Base-by-base conservation (phyloP, 2,329 filamentous ascomycete genomes). In the Hirsutella minnesotensis region DNA sequence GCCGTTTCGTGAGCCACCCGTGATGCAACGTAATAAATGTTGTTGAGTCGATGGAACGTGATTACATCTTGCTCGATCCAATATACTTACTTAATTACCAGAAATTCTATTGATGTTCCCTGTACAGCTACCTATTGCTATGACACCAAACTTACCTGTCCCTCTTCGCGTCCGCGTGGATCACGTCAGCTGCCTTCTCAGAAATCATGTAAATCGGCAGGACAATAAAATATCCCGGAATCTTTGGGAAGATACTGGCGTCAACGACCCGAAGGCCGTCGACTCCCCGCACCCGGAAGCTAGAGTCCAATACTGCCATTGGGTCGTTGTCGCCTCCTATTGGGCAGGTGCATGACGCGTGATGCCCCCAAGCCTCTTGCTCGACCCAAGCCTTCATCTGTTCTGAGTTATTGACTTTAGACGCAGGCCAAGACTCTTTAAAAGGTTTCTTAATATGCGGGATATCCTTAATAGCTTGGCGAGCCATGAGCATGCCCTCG, bases 221-320 rank as follows among this genome's bases (percentile, higher is more conserved):
- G 1, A 63, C 61, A 41, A 69, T 67, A 50, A 70, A 77, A 7
- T 65, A 67, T 5, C 74, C 75, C 1, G 60, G 59, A 24, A 60
- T 72, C 43, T 61, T 63, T 2, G 74, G 72, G 47, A 71, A 79
- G 3, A 70, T 65, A 15, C 64, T 69, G 3, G 73, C 75, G 59
- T 80, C 76, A 3, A 79, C 76, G n/a, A 79, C 76, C n/a, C 76
- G 60, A 39, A 80, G 56, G 0, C 68, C 67, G 3, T 61, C 55
- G 2, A 75, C 67, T 4, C 73, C 74, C 16, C 69, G 59, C 3
- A 80, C 75, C n/a, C 67, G 62, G 54, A 79, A 77, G 40, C 68
- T 61, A 0, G 61, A 63, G 52, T 80, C 72, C 43, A 80, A 52
- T 3, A 79, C 73, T 3, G 73, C 75, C 56, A 65, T 68, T 1